Percentiles rank a stretch among this genome's conserved stretches.
Evolutionary conservation across 805 yeast species (phyloP).

Genomic region (Kuraishia piskuri): DNA sequence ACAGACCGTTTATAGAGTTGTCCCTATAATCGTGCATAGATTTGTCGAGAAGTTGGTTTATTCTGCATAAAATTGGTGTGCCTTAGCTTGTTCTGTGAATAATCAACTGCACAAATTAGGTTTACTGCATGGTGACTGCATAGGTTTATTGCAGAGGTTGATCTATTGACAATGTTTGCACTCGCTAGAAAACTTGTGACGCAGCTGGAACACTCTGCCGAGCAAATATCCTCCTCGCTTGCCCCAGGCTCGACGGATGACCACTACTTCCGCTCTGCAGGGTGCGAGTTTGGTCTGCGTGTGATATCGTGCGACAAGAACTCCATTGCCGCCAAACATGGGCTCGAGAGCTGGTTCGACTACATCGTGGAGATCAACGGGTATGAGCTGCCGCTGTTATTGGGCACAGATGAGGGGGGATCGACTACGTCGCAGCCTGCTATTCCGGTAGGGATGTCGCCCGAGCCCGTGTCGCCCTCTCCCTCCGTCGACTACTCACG

Average conservation of each 20-base stretch:
- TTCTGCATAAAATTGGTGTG: too few relatives aligned
- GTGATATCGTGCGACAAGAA: constrained; percentile 39
- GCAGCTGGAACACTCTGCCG: constrained; percentile 29
- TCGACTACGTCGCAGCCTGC: not conserved
- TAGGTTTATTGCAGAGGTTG: not conserved
- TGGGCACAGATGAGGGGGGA: not conserved
- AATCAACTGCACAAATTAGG: too few relatives aligned
- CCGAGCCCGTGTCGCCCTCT: not conserved
- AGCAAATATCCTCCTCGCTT: constrained; percentile 22
- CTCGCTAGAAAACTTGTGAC: constrained; percentile 49
- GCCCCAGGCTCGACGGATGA: constrained; percentile 19
- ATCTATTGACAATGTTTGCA: constrained; percentile 27
- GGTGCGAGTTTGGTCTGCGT: constrained; percentile 43
- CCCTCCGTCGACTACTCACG: constrained; percentile 6
- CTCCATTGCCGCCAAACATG: constrained; percentile 40
- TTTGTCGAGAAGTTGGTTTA: too few relatives aligned
- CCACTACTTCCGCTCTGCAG: constrained; percentile 17
- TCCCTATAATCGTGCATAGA: too few relatives aligned
- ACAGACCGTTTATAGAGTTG: too few relatives aligned
- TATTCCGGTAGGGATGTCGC: too few relatives aligned
- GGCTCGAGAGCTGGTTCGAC: constrained; percentile 83
- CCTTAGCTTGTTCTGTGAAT: too few relatives aligned
- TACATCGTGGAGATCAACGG: constrained; percentile 76
- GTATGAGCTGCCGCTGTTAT: constrained; percentile 37
- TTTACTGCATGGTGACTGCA: not conserved